Percentiles rank a stretch among this genome's conserved stretches.
These are phyloP conservation scores for Mucor irregularis DNA, from an alignment of 371 early-diverging fungal genomes.

Conservation along the genomic window DNA sequence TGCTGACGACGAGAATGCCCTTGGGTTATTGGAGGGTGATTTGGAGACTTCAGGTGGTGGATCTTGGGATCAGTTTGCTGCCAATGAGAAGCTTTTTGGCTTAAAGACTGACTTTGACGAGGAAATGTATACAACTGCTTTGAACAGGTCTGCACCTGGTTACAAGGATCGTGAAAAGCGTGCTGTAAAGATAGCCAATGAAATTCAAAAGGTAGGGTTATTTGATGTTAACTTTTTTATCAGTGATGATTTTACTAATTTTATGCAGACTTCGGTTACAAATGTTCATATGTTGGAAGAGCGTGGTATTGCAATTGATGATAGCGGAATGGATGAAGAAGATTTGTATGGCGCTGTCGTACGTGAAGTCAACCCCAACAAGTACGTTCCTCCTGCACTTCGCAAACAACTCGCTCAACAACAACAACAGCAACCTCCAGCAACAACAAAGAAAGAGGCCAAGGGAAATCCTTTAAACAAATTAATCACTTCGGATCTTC, in stretches of 20 bases:
- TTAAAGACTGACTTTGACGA: slow-evolving; percentile 95
- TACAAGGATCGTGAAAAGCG: slow-evolving; percentile 88
- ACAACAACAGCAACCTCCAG: slow-evolving; percentile 16
- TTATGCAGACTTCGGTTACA: slow-evolving; percentile 55
- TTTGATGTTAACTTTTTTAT: neutral
- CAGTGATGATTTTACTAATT: too few relatives aligned
- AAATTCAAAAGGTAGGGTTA: slow-evolving; percentile 75
- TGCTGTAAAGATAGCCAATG: slow-evolving; percentile 88
- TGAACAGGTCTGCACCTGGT: slow-evolving; percentile 86
- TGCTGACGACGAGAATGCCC: slow-evolving; percentile 39
- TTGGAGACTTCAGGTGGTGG: slow-evolving; percentile 21
- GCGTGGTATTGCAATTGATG: slow-evolving; percentile 72
- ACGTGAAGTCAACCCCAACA: slow-evolving; percentile 61
- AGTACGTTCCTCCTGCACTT: slow-evolving; percentile 82
- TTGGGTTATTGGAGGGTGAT: slow-evolving; percentile 36
- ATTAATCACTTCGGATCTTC: slow-evolving; percentile 31
- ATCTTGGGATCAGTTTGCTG: slow-evolving; percentile 99
- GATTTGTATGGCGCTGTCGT: slow-evolving; percentile 83
- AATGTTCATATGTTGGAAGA: slow-evolving; percentile 95
- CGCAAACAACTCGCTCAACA: slow-evolving; percentile 52
- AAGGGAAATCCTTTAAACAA: slow-evolving; percentile 31
- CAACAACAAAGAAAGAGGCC: slow-evolving; percentile 17
- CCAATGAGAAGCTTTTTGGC: slow-evolving; percentile 93
- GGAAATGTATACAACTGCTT: slow-evolving; percentile 91
- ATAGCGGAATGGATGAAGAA: slow-evolving; percentile 85